These are phyloP conservation scores for Myriosclerotinia duriaeana DNA, from an alignment of 2,329 filamentous ascomycete species.

Conservation along the genomic window DNA sequence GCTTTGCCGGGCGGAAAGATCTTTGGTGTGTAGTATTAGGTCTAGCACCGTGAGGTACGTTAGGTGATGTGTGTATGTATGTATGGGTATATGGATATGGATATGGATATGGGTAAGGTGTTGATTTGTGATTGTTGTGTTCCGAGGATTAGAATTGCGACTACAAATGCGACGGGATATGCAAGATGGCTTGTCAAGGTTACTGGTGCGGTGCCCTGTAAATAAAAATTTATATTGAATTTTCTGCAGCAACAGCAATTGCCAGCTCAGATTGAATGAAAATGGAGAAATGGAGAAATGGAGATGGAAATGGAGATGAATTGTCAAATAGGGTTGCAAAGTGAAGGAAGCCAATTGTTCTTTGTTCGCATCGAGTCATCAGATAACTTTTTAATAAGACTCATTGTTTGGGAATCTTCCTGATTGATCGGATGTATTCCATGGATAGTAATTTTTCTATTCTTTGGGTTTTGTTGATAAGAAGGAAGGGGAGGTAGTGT, in stretches of 20 bases:
- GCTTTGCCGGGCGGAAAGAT: conserved; percentile 14
- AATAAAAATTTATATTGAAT: not conserved
- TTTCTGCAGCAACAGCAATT: conserved; percentile 17
- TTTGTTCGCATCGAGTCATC: conserved; percentile 15
- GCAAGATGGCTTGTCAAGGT: conserved; percentile 26
- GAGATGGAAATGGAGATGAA: not conserved
- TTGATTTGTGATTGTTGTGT: conserved; percentile 2
- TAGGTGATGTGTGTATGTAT: conserved; percentile 8
- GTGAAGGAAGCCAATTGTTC: not conserved
- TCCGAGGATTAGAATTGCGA: conserved; percentile 15
- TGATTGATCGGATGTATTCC: conserved; percentile 12
- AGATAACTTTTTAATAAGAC: not conserved
- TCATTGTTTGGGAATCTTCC: conserved; percentile 2
- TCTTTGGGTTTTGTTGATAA: conserved; percentile 7
- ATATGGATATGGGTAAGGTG: conserved; percentile 13
- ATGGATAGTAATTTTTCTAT: not conserved
- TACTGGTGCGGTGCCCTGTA: conserved; percentile 10
- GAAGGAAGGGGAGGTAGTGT: not conserved
- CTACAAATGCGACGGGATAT: conserved; percentile 13
- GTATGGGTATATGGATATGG: not conserved
- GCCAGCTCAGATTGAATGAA: conserved; percentile 17
- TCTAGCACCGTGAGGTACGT: too few relatives aligned
- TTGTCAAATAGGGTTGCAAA: conserved; percentile 2
- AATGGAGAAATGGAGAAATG: not conserved
- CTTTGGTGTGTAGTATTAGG: not conserved